Evolutionary conservation across 306 rosid species (phyloP).

Genomic region (Trifolium dubium): DNA sequence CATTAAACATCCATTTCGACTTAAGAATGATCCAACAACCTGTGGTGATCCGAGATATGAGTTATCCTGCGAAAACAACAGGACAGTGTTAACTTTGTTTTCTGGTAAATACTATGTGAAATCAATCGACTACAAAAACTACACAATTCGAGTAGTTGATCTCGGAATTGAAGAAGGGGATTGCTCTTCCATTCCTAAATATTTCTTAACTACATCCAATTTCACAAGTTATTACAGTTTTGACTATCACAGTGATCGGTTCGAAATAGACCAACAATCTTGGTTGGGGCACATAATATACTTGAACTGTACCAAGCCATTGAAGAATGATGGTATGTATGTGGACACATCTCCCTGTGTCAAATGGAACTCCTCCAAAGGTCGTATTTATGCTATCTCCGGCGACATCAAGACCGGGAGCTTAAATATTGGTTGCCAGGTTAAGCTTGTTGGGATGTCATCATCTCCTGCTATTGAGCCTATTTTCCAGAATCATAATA

Average conservation of each 20-base stretch:
- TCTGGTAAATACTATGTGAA: slow-evolving; percentile 28
- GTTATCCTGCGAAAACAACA: slow-evolving; percentile 37
- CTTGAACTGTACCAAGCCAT: slow-evolving; percentile 33
- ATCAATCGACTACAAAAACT: slow-evolving; percentile 39
- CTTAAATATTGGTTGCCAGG: neutral
- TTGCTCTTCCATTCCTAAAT: slow-evolving; percentile 38
- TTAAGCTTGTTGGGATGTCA: neutral
- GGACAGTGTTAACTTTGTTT: neutral
- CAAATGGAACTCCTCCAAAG: neutral
- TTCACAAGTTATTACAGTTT: neutral
- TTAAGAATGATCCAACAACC: neutral
- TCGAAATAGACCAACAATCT: too few species aligned
- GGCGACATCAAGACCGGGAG: neutral
- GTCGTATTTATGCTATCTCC: slow-evolving; percentile 1
- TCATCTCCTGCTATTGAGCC: neutral
- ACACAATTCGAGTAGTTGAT: slow-evolving; percentile 43
- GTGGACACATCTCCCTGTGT: slow-evolving; percentile 27
- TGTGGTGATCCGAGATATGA: slow-evolving; percentile 23
- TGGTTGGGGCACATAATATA: neutral
- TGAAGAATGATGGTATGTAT: neutral
- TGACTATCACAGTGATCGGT: accelerated
- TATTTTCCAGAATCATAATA: too few species aligned
- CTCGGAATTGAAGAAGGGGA: neutral
- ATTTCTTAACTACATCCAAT: neutral
- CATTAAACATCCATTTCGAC: slow-evolving; percentile 42